Evolutionary conservation across 176 grass and related monocot species (phyloP).

Genomic region (Bonia amplexicaulis): DNA sequence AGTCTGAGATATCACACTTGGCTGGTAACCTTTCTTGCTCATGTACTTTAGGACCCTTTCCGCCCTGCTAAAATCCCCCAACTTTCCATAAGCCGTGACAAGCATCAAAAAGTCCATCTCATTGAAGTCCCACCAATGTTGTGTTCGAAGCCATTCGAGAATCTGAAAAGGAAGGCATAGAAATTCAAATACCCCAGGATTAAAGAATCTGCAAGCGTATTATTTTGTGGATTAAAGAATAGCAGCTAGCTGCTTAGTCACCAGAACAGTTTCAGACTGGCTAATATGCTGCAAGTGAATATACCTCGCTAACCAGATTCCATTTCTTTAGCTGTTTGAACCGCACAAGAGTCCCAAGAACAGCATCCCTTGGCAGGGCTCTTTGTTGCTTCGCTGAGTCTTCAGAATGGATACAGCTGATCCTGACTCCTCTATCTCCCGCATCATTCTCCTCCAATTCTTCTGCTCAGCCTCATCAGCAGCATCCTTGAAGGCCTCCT

Average conservation of each 20-base stretch:
- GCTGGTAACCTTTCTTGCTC: conserved; percentile 67
- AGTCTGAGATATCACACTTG: conserved; percentile 89
- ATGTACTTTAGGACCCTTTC: conserved; percentile 80
- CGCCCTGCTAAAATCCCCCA: conserved; percentile 74
- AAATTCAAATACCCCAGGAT: conserved; percentile 9
- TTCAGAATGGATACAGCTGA: conserved; percentile 64
- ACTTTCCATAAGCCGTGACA: conserved; percentile 80
- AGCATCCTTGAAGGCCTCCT: conserved; percentile 66
- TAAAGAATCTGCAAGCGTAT: not conserved
- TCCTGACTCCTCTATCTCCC: conserved; percentile 64
- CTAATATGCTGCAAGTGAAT: not conserved
- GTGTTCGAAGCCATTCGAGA: conserved; percentile 89
- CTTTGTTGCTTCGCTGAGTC: conserved; percentile 40
- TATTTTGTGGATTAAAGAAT: not conserved
- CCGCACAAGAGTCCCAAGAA: conserved; percentile 78
- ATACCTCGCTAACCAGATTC: conserved; percentile 90
- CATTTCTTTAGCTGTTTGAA: conserved; percentile 94
- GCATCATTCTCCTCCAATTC: conserved; percentile 88
- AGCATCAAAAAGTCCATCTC: conserved; percentile 98
- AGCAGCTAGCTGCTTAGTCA: not conserved
- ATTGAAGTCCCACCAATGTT: conserved; percentile 91
- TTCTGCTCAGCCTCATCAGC: conserved; percentile 67
- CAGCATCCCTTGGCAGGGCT: conserved; percentile 54
- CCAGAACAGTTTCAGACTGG: not conserved
- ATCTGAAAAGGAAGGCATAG: conserved; percentile 46